Percentiles rank a stretch among this genome's conserved stretches.
Evolutionary conservation across 768 basidiomycete species (phyloP).

Genomic region (Clitopilus hobsonii): DNA sequence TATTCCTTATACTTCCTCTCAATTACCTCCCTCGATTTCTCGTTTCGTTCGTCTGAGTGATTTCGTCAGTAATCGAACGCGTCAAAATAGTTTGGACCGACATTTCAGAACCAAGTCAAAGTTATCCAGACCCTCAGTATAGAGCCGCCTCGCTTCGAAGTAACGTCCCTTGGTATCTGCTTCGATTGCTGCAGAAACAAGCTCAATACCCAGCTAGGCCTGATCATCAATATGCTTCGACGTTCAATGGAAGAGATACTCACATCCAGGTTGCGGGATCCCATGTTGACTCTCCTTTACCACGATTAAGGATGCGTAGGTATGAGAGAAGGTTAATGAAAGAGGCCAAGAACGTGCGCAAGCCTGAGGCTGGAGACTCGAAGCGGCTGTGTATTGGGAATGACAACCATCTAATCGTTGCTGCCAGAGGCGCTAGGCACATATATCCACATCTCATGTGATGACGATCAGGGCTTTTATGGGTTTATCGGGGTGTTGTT

Average conservation of each 20-base stretch:
- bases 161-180: neutral
- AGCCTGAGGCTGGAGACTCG: no score
- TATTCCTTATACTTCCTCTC: neutral
- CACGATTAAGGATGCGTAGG: neutral
- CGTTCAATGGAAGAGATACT: neutral
- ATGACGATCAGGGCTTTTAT: no score
- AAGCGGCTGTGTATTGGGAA: no score
- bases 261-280: neutral
- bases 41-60: neutral
- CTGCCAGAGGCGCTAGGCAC: no score
- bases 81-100: neutral
- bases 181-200: neutral
- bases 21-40: neutral
- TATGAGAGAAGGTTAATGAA: no score
- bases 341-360: no score
- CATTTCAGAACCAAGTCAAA: neutral
- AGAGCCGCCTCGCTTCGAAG: neutral
- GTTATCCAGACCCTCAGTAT: neutral
- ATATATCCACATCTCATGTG: no score
- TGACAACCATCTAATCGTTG: no score
- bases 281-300: neutral
- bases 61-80: neutral
- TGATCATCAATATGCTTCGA: neutral
- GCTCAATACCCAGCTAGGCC: neutral
- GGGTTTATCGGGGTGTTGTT: no score